phyloP scores from a whole-genome alignment of 1,284 basidiomycete species.

The Moesziomyces aphidis region DNA sequence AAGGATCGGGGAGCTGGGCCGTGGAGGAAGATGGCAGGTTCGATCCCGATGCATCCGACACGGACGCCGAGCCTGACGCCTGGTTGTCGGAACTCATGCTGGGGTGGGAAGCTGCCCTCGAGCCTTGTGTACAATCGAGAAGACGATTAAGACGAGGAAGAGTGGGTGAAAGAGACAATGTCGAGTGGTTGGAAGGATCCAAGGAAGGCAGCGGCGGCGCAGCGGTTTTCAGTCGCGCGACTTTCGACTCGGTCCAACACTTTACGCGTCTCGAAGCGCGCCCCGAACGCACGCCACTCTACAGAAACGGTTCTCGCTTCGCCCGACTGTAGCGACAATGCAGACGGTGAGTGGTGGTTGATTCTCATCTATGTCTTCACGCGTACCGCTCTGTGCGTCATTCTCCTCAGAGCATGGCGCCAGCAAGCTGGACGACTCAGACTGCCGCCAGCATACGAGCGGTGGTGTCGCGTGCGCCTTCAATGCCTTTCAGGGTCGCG shows the following conservation, averaged over 20 bases:
- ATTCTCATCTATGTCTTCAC: background rate
- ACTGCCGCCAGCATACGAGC: background rate
- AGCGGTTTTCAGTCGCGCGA: background rate
- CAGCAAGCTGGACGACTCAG: background rate
- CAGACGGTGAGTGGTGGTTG: too few species aligned
- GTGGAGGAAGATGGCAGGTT: slow-evolving; percentile 3
- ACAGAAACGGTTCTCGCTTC: too few species aligned
- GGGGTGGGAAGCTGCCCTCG: background rate
- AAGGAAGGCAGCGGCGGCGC: background rate
- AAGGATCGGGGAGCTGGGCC: slow-evolving; percentile 50
- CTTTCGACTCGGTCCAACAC: background rate
- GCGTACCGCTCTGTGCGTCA: background rate
- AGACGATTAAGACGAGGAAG: background rate
- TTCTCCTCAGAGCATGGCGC: background rate
- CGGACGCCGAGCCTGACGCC: slow-evolving; percentile 5
- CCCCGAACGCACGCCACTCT: background rate
- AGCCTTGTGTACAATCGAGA: background rate
- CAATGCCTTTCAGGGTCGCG: too few species aligned
- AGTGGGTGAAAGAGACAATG: background rate
- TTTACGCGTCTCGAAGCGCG: background rate
- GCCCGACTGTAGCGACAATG: too few species aligned
- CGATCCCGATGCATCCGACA: slow-evolving; percentile 1
- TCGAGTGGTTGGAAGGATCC: background rate
- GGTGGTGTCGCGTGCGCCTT: background rate
- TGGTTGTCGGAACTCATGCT: slow-evolving; percentile 20